A percentile compares a stretch with the other conserved stretches of the same genome.
These are phyloP conservation scores for Aspergillus sp. DNA, from an alignment of 2,329 filamentous ascomycete genomes.

Conservation along the genomic window DNA sequence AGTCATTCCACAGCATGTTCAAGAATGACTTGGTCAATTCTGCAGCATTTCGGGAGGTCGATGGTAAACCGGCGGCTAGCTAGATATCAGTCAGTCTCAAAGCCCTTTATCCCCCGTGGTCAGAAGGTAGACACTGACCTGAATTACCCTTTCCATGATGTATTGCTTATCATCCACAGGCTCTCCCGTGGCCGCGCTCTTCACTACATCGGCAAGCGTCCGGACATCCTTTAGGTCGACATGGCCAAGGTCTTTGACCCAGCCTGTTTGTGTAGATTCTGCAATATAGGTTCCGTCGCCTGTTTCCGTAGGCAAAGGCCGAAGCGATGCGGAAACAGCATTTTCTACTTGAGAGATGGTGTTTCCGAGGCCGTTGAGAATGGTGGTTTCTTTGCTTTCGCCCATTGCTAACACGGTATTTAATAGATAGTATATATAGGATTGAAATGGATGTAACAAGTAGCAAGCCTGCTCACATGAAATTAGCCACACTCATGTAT, in stretches of 20 bases:
- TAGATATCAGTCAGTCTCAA: slow-evolving; percentile 15
- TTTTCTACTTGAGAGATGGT: slow-evolving; percentile 39
- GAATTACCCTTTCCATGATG: slow-evolving; percentile 59
- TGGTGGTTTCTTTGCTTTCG: slow-evolving; percentile 18
- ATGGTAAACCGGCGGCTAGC: slow-evolving; percentile 39
- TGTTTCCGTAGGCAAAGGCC: slow-evolving; percentile 43
- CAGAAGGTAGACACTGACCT: slow-evolving; percentile 27
- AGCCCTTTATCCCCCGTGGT: neutral
- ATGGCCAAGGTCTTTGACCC: slow-evolving; percentile 48
- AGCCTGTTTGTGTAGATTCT: slow-evolving; percentile 31
- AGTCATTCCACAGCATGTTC: slow-evolving; percentile 54
- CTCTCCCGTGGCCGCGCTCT: slow-evolving; percentile 48
- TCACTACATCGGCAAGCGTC: slow-evolving; percentile 41
- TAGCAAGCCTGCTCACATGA: neutral
- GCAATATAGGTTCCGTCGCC: slow-evolving; percentile 43
- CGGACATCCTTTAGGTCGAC: slow-evolving; percentile 48
- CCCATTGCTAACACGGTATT: slow-evolving; percentile 18
- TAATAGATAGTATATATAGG: neutral
- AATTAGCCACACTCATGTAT: neutral
- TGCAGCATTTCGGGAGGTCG: slow-evolving; percentile 33
- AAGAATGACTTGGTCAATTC: slow-evolving; percentile 53
- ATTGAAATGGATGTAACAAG: neutral
- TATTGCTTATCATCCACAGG: slow-evolving; percentile 62
- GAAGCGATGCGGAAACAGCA: slow-evolving; percentile 41
- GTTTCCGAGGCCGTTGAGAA: slow-evolving; percentile 33